Base-by-base conservation (phyloP, 179 eudicot genomes). In the Amaranthus tricolor region DNA sequence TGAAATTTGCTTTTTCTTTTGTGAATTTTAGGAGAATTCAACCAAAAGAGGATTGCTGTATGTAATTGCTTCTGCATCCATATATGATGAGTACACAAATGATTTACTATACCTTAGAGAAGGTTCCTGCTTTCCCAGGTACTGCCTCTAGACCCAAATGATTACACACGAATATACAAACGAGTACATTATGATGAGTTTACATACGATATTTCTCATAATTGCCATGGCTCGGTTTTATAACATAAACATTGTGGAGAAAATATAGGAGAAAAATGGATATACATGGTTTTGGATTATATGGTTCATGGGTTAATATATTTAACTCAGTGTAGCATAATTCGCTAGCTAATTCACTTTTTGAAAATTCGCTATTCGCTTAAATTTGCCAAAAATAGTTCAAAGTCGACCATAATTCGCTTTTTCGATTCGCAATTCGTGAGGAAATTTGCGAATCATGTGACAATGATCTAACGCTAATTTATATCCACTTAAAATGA, bases 21-120 rank as follows among this genome's bases (percentile, higher is more conserved):
- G 16, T 47, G 45, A 16, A 1, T 17, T 13, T 44, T 52, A 78
- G 81, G 81, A 72, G 44, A 66, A 78, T 66, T 78, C 69, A 9
- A 78, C 76, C 43, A 78, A 65, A 66, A 61, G 62, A 44, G 81
- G 81, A 19, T 40, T 78, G 48, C 56, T 78, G 2, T 78, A 73
- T 73, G 77, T 67, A 9, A 58, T 78, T 59, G 81, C 81, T 40
- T 72, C 81, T 66, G 59, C 68, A 51, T 72, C 81, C 50, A 66
- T 78, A 66, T 78, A 72, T 20, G 81, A 78, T 60, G 81, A 78
- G 62, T 78, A 78, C 73, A 78, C 77, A 17, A 78, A 78, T n/a
- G 81, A 78, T 14, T 67, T 78, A 63, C 69, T 78, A 9, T 78
- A 78, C 62, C 67, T 73, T 14, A 54, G 20, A 59, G 73, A 78